Evolutionary conservation across 352 stramenopile genomes (phyloP).

Genomic region (Phytopythium kandeliae): DNA sequence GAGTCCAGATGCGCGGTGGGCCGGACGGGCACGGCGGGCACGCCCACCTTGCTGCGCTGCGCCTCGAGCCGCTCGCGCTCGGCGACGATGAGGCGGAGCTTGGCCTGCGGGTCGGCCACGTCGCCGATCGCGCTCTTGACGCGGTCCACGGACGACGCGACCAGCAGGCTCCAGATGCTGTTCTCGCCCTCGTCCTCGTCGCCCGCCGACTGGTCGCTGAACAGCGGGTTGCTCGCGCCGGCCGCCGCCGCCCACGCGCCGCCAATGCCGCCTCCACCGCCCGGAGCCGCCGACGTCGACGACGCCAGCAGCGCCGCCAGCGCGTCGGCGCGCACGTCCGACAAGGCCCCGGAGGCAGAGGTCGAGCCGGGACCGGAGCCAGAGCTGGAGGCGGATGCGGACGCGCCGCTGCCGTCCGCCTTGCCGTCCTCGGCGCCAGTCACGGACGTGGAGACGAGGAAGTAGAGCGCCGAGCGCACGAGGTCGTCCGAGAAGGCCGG

Average conservation of each 20-base stretch:
- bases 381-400: too few relatives aligned
- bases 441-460: constrained; percentile 48
- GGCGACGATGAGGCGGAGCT: constrained; percentile 49
- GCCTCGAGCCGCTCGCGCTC: constrained; percentile 59
- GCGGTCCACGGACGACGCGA: constrained; percentile 64
- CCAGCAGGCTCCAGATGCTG: constrained; percentile 65
- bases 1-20: too few relatives aligned
- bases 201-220: constrained; percentile 36
- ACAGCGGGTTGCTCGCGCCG: constrained; percentile 36
- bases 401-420: background rate
- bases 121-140: constrained; percentile 44
- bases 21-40: background rate
- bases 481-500: constrained; percentile 50
- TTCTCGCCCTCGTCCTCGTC: constrained; percentile 50
- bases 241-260: too few relatives aligned
- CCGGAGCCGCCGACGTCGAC: constrained; percentile 42
- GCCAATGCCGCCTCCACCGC: too few relatives aligned
- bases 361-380: too few relatives aligned
- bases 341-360: too few relatives aligned
- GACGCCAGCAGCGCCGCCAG: constrained; percentile 47
- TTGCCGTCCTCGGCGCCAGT: constrained; percentile 20
- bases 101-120: constrained; percentile 39
- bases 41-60: constrained; percentile 42
- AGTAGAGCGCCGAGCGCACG: constrained; percentile 56
- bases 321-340: constrained; percentile 37